Percentiles rank a stretch among this genome's conserved stretches.
Evolutionary conservation across 345 rosid genomes (phyloP).

Genomic region (Balakata baccata): DNA sequence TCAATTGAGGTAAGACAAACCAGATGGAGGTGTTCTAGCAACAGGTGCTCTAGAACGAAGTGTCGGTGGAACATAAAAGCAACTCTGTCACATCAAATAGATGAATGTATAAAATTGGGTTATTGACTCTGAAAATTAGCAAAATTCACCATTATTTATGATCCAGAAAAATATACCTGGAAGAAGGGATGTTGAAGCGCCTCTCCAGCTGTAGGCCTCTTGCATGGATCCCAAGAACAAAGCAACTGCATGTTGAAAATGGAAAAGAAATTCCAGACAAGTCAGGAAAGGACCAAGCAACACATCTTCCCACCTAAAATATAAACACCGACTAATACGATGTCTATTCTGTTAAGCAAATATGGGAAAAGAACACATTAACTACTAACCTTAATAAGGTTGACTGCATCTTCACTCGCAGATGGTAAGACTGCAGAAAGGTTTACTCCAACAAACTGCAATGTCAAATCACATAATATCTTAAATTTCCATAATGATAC

Average conservation of each 20-base stretch:
- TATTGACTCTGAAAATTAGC: not conserved
- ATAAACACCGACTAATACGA: not conserved
- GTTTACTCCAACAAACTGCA: constrained; percentile 55
- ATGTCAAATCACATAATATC: constrained; percentile 3
- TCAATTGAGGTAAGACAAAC: constrained; percentile 26
- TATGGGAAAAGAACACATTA: no score
- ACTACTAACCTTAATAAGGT: constrained; percentile 56
- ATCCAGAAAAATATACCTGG: constrained; percentile 45
- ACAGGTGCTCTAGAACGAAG: constrained; percentile 56
- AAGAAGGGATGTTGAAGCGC: constrained; percentile 94
- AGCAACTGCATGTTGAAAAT: constrained; percentile 49
- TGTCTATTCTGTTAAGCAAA: no score
- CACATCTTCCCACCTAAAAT: not conserved
- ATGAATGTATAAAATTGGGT: not conserved
- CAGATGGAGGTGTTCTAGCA: constrained; percentile 68
- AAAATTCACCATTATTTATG: not conserved
- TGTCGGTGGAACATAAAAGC: constrained; percentile 85
- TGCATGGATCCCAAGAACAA: constrained; percentile 94
- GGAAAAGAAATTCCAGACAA: not conserved
- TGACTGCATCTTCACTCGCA: constrained; percentile 63
- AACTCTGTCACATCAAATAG: constrained; percentile 48
- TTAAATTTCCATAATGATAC: not conserved
- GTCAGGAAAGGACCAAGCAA: not conserved
- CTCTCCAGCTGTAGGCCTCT: constrained; percentile 79
- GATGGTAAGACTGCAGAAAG: constrained; percentile 57